Evolutionary conservation across 768 basidiomycete genomes (phyloP), one percentile per base, ranked within the genome.

Genomic region (Naganishia randhawae): DNA sequence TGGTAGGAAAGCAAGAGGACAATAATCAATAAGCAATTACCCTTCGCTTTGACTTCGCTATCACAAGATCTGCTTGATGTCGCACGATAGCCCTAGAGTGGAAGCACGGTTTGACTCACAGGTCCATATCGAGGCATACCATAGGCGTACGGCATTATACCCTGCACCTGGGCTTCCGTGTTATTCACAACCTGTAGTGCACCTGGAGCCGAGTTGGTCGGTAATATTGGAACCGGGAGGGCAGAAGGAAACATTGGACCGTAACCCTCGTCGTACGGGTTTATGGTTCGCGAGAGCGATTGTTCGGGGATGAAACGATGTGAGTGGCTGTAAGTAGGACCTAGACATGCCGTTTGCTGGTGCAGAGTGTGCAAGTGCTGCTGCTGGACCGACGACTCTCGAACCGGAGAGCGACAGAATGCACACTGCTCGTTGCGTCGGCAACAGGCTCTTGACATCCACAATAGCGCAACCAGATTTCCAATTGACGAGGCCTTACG

Each of bases 71-170:
- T 31, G 51, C 51, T 6, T 14, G 31, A 16, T 29, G 32, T 16
- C n/a, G 19, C 45, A 10, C 27, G 29, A 1, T 9, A 50, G 8
- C 37, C 42, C 14, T 9, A 17, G 29, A 7, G 25, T 3, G 14
- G 3, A 37, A 1, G 29, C 14, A 37, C 25, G 9, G 2, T 13
- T 25, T 13, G 11, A 67, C 66, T 67, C 52, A 67, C 66, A 31
- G 66, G 54, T 22, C 54, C 66, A 35, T 55, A 67, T 32, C 66
- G 37, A 22, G 52, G 66, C 53, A 54, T 57, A 5, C 66, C 66
- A 27, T 67, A 67, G 10, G 41, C 32, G 11, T 53, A 67, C 35
- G 57, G 57, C 57, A 37, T 13, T 10, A 61, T 61, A 8, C 57
- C 35, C 39, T 61, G 22, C 2, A 61, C 35, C 37, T 61, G 57